These are phyloP conservation scores for Dujonia santamariae DNA, from an alignment of 1,139 yeast species.

Conservation along the genomic window DNA sequence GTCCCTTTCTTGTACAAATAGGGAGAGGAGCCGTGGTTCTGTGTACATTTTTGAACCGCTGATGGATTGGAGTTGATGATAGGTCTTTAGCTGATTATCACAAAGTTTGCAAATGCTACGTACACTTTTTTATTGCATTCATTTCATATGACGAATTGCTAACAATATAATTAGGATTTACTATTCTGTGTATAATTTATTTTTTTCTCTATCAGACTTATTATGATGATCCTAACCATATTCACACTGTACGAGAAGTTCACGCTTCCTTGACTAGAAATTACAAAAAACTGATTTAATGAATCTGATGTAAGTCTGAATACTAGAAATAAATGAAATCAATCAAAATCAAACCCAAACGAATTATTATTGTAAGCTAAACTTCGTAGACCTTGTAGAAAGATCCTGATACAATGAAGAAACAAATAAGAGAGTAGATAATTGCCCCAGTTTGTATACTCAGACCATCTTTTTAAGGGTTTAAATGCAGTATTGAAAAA, in stretches of 20 bases:
- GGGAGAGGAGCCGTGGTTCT: conserved; percentile 57
- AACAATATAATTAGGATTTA: conserved; percentile 12
- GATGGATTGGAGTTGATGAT: conserved; percentile 60
- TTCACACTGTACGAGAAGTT: conserved; percentile 66
- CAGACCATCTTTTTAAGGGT: too few relatives aligned
- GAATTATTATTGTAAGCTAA: not conserved
- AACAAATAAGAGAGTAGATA: too few relatives aligned
- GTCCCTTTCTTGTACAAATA: conserved; percentile 49
- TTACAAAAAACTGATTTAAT: conserved; percentile 69
- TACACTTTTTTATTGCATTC: conserved; percentile 8
- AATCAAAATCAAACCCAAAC: too few relatives aligned
- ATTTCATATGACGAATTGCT: conserved; percentile 9
- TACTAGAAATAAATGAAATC: not conserved
- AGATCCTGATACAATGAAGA: too few relatives aligned
- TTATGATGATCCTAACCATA: conserved; percentile 52
- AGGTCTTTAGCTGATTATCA: conserved; percentile 49
- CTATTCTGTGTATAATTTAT: conserved; percentile 9
- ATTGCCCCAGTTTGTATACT: too few relatives aligned
- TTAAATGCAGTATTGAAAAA: conserved; percentile 1
- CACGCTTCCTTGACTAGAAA: conserved; percentile 48
- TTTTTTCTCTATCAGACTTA: conserved; percentile 10
- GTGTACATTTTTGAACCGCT: conserved; percentile 67
- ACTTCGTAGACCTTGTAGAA: conserved; percentile 6
- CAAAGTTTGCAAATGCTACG: not conserved
- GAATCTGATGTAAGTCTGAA: conserved; percentile 52